Percentiles rank a stretch among this genome's conserved stretches.
phyloP scores from a whole-genome alignment of 495 filamentous ascomycete genomes.

The Alectoria sarmentosa region DNA sequence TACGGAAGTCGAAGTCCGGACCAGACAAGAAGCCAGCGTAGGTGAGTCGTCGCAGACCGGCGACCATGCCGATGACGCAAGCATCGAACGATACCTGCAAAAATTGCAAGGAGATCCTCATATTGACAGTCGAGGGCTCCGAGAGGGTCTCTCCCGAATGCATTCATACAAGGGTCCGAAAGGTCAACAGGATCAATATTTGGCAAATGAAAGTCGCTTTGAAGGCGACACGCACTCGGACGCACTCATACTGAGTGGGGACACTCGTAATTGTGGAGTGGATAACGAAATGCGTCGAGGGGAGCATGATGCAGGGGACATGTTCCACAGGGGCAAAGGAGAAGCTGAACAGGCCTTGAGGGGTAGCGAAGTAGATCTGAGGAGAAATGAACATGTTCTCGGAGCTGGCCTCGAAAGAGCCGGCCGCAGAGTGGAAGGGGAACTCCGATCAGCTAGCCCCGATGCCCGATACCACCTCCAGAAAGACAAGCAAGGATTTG shows the following conservation, averaged over 20 bases:
- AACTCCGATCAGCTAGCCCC: neutral
- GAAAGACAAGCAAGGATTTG: slow-evolving; percentile 1
- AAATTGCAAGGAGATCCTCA: slow-evolving; percentile 11
- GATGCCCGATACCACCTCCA: neutral
- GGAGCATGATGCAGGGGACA: neutral
- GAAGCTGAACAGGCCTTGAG: neutral
- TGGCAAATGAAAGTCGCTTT: neutral
- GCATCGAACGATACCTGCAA: slow-evolving; percentile 15
- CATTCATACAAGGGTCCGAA: slow-evolving; percentile 7
- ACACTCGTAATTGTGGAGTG: neutral
- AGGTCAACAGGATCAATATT: neutral
- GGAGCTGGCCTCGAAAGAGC: neutral
- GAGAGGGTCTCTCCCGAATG: slow-evolving; percentile 12
- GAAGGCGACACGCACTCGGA: neutral
- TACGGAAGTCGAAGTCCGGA: neutral
- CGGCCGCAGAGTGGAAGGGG: neutral
- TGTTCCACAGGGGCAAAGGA: neutral
- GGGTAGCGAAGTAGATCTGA: neutral
- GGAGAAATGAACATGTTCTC: neutral
- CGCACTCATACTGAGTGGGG: neutral
- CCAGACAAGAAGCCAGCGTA: neutral
- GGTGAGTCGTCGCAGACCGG: neutral
- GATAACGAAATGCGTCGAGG: neutral
- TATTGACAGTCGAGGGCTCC: slow-evolving; percentile 9
- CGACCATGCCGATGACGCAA: slow-evolving; percentile 2